These are phyloP conservation scores for Aureobasidium sp. DNA, from an alignment of 2,329 filamentous ascomycete species.

Conservation along the genomic window DNA sequence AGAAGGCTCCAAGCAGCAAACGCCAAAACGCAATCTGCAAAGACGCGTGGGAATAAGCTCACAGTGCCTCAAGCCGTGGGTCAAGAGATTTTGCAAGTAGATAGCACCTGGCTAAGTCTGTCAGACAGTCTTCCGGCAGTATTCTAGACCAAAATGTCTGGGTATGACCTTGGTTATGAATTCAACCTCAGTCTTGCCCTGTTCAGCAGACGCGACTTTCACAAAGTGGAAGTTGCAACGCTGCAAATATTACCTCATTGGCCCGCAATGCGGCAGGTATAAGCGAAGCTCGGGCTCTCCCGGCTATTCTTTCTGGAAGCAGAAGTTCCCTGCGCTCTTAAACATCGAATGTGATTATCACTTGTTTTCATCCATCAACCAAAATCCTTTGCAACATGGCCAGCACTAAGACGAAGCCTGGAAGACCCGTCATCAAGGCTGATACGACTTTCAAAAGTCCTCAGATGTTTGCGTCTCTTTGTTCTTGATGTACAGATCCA, in stretches of 20 bases:
- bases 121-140: background rate
- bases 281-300: background rate
- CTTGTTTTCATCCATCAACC: background rate
- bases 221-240: slow-evolving; percentile 9
- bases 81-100: background rate
- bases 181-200: background rate
- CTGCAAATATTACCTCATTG: slow-evolving; percentile 2
- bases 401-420: background rate
- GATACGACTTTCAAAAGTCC: background rate
- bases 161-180: background rate
- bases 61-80: background rate
- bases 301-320: background rate
- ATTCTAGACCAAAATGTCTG: background rate
- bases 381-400: background rate
- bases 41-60: slow-evolving; percentile 12
- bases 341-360: background rate
- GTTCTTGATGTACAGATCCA: background rate
- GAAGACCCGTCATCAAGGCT: slow-evolving; percentile 1
- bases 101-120: background rate
- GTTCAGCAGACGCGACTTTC: slow-evolving; percentile 8
- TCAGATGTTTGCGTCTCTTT: background rate
- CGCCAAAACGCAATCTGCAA: background rate
- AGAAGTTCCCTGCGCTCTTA: background rate
- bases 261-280: background rate
- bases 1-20: slow-evolving; percentile 11